These are phyloP conservation scores for Schizochytrium sp. DNA, from an alignment of 108 stramenopile genomes.

Conservation along the genomic window DNA sequence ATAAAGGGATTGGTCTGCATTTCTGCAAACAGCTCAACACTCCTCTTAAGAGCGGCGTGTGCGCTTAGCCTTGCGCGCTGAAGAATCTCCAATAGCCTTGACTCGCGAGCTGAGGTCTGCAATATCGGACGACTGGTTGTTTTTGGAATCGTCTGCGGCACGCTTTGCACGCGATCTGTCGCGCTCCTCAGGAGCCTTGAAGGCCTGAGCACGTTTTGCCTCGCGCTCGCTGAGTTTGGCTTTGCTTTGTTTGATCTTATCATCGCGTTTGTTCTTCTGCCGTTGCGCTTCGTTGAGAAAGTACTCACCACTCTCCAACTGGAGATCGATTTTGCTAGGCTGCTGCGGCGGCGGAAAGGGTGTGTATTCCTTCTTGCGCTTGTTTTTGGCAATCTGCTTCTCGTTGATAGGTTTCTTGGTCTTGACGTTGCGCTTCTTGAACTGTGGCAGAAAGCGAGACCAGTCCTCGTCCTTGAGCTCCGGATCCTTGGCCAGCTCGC, in stretches of 20 bases:
- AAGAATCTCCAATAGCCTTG: background rate
- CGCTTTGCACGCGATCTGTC: background rate
- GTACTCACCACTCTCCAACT: constrained; percentile 88
- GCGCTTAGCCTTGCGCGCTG: constrained; percentile 21
- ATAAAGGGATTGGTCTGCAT: too few species aligned
- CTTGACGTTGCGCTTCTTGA: constrained; percentile 95
- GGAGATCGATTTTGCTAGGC: constrained; percentile 92
- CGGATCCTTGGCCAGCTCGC: constrained; percentile 95
- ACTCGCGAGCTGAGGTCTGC: background rate
- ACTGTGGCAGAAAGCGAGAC: constrained; percentile 95
- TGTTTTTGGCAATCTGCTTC: constrained; percentile 14
- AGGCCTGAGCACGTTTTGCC: background rate
- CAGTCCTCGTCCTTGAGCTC: constrained; percentile 91
- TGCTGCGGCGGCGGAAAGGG: constrained; percentile 94
- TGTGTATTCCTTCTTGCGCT: constrained; percentile 88
- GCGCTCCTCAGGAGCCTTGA: constrained; percentile 10
- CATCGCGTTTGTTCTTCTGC: constrained; percentile 31
- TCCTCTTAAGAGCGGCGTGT: background rate
- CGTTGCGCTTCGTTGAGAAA: constrained; percentile 74
- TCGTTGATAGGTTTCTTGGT: constrained; percentile 80
- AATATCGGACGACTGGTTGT: background rate
- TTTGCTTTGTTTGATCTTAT: background rate
- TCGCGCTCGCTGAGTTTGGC: background rate
- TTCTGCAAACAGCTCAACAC: too few species aligned
- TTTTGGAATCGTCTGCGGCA: background rate